phyloP scores from a whole-genome alignment of 179 eudicot species.

The Spergularia azorica region DNA sequence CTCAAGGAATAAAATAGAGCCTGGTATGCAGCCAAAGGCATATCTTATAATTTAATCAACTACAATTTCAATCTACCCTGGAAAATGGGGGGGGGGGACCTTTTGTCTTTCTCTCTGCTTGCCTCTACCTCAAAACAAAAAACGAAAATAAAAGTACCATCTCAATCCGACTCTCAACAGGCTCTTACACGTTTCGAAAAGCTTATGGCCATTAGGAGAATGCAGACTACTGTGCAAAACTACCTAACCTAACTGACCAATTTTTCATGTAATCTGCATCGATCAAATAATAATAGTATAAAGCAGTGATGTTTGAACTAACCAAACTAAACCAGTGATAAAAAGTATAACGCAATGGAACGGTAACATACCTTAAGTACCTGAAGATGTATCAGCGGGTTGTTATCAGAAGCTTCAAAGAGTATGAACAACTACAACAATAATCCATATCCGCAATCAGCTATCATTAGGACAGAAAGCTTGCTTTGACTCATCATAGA shows the following conservation, averaged over 20 bases:
- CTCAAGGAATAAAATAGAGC: too few species aligned
- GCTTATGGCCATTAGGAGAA: too few species aligned
- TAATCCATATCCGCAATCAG: slow-evolving; percentile 32
- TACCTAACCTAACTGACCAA: not conserved
- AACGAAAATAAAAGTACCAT: too few species aligned
- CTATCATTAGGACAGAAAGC: slow-evolving; percentile 76
- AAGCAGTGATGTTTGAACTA: not conserved
- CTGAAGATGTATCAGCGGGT: slow-evolving; percentile 32
- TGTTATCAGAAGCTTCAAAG: slow-evolving; percentile 23
- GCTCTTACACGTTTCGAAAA: too few species aligned
- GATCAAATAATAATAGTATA: not conserved
- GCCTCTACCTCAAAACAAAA: too few species aligned
- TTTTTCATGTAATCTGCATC: not conserved
- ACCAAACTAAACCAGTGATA: not conserved
- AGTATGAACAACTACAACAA: slow-evolving; percentile 27
- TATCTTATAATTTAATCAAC: too few species aligned
- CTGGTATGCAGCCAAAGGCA: too few species aligned
- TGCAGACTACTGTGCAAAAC: not conserved
- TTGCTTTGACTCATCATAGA: slow-evolving; percentile 73
- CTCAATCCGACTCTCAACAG: too few species aligned
- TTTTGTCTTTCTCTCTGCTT: too few species aligned
- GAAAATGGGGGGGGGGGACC: too few species aligned
- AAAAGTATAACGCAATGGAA: not conserved
- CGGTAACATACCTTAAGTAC: slow-evolving; percentile 23
- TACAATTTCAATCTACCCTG: too few species aligned